A percentile compares a stretch with the other conserved stretches of the same genome.
phyloP scores from a whole-genome alignment of 2,329 filamentous ascomycete species.

The Tothia fuscella region DNA sequence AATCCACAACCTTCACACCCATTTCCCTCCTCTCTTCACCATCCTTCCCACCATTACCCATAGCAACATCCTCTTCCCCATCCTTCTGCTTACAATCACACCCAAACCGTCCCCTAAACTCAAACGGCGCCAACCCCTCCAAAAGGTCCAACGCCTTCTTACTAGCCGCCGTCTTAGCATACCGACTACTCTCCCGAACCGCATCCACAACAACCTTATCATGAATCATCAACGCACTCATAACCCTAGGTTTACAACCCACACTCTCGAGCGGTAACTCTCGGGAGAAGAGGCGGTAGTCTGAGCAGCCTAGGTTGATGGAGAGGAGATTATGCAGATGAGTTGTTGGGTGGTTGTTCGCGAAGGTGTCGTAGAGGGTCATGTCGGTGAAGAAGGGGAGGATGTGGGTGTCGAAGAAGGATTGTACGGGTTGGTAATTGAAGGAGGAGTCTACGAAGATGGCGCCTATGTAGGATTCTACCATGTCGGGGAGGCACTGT shows the following conservation, averaged over 20 bases:
- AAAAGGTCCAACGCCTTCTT: constrained; percentile 43
- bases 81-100: constrained; percentile 46
- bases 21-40: not conserved
- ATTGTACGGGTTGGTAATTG: constrained; percentile 58
- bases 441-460: constrained; percentile 84
- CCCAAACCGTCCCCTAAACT: constrained; percentile 48
- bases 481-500: constrained; percentile 63
- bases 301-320: constrained; percentile 51
- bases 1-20: not conserved
- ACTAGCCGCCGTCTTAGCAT: constrained; percentile 60
- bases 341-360: constrained; percentile 72
- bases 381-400: constrained; percentile 75
- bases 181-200: constrained; percentile 51
- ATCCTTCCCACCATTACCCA: not conserved
- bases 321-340: constrained; percentile 54
- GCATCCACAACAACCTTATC: constrained; percentile 51
- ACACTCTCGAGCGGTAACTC: constrained; percentile 39
- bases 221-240: constrained; percentile 69
- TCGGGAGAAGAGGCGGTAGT: constrained; percentile 44
- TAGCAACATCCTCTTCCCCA: not conserved
- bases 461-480: constrained; percentile 82
- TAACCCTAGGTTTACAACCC: constrained; percentile 34
- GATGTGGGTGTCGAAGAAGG: constrained; percentile 67
- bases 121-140: constrained; percentile 38
- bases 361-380: constrained; percentile 74